Evolutionary conservation across 495 filamentous ascomycete species (phyloP), one percentile per base, ranked within the genome.

Genomic region (Annulohypoxylon maeteangense): DNA sequence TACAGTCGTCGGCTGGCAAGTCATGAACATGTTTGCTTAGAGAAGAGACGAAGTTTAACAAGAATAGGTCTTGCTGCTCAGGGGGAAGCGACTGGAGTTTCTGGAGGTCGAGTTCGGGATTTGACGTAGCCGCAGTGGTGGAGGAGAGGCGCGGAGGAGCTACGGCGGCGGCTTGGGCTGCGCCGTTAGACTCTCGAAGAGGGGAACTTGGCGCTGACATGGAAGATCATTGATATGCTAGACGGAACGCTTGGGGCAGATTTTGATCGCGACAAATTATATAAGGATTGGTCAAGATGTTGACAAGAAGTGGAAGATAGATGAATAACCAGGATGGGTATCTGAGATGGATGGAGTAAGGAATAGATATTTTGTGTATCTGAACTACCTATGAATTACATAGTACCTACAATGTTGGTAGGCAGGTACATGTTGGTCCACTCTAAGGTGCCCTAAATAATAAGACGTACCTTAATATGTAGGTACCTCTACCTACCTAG

Each of bases 31-130:
- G 89, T 67, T 91, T 90, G 66, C 90, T 91, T 51, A 98, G 86
- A 48, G 91, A 88, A 29, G 93, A 90, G 29, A 94, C 90, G 78
- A 97, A 98, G 44, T 90, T 96, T 57, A 98, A 84, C 64, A 99
- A 87, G 78, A 93, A 94, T 20, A 98, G 88, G 73, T 97, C 93
- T 79, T 98, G 96, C 76, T 99, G 95, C 82, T 98, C 95, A 31
- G 93, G 91, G 62, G 95, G 91, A 59, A 98, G 89, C 51, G 92
- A 87, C 80, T 97, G 91, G 54, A 99, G 89, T 81, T 95, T 97
- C 56, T 88, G 78, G 71, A 97, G 78, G 77, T 99, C 94, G 76
- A 99, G 90, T 83, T 95, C 88, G 47, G 84, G 85, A 69, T 83
- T 81, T 47, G 75, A 72, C 34, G 80, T 78, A 38, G 53, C 32